phyloP scores from a whole-genome alignment of 768 basidiomycete genomes.

The Boletus sensibilis region DNA sequence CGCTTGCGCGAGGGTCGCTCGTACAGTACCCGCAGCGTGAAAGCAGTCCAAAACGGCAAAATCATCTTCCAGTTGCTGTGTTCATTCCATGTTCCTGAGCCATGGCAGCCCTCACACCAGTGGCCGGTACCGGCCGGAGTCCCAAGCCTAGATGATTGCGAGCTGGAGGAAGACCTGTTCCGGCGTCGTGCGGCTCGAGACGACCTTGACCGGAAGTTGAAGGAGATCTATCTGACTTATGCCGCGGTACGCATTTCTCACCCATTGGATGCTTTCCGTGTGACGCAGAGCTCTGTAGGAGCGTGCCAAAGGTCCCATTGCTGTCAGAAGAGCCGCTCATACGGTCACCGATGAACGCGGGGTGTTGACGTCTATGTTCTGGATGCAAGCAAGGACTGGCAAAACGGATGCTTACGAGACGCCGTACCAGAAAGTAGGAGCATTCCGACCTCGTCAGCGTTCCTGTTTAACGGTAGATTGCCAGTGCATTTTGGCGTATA shows the following conservation, averaged over 20 bases:
- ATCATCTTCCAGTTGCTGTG: conserved; percentile 67
- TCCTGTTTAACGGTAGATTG: conserved; percentile 2
- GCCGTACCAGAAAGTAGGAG: conserved; percentile 70
- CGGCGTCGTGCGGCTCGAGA: conserved; percentile 28
- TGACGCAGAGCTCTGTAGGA: conserved; percentile 48
- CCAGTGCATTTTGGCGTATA: conserved; percentile 76
- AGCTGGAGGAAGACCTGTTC: conserved; percentile 50
- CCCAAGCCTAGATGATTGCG: conserved; percentile 59
- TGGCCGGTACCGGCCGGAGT: conserved; percentile 62
- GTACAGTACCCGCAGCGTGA: conserved; percentile 65
- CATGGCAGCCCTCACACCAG: conserved; percentile 67
- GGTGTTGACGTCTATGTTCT: conserved; percentile 58
- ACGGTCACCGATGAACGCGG: conserved; percentile 46
- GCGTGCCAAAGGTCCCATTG: conserved; percentile 65
- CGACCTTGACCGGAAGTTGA: conserved; percentile 34
- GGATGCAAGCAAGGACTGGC: conserved; percentile 72
- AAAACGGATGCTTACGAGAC: conserved; percentile 59
- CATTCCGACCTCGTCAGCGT: neutral
- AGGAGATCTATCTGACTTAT: conserved; percentile 32
- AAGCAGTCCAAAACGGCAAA: conserved; percentile 54
- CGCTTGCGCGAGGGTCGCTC: conserved; percentile 71
- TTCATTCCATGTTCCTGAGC: conserved; percentile 81
- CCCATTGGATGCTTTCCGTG: conserved; percentile 20
- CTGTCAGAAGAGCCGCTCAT: conserved; percentile 53
- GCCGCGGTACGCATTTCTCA: conserved; percentile 21